A percentile compares a stretch with the other conserved stretches of the same genome.
Conservation (phyloP, 768 basidiomycete genomes). For the Glaciozyma martinii region DNA sequence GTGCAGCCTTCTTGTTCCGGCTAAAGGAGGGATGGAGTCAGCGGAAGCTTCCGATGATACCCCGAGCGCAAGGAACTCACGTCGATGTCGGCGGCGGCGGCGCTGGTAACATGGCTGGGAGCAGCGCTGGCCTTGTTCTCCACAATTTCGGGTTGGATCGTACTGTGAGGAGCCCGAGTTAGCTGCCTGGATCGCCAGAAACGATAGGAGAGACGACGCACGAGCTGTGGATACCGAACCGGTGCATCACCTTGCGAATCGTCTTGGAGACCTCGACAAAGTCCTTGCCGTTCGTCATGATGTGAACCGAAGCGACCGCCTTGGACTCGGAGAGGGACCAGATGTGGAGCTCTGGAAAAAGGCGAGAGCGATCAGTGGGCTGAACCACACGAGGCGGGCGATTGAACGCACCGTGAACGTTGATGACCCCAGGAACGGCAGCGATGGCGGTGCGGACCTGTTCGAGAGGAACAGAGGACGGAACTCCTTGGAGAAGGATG, state of each 20-base stretch:
- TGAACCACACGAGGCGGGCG: background rate
- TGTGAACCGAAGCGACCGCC: conserved; percentile 90
- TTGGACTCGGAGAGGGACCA: conserved; percentile 97
- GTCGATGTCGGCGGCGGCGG: background rate
- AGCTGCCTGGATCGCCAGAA: no score
- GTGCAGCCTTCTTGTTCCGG: conserved; percentile 26
- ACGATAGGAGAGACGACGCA: conserved; percentile 3
- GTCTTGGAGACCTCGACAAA: conserved; percentile 83
- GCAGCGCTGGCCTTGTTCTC: background rate
- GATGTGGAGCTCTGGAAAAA: conserved; percentile 64
- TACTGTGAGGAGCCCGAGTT: conserved; percentile 5
- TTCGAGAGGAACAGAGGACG: conserved; percentile 79
- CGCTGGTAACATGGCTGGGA: background rate
- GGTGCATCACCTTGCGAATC: conserved; percentile 74
- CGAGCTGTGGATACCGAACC: conserved; percentile 82
- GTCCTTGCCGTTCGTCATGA: conserved; percentile 71
- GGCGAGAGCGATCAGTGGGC: no score
- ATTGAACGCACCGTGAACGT: conserved; percentile 52
- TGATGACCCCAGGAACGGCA: conserved; percentile 70
- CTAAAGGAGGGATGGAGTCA: background rate
- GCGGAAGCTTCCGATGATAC: background rate
- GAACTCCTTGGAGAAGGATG: conserved; percentile 90
- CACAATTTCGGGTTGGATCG: conserved; percentile 35
- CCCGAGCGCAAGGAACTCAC: background rate
- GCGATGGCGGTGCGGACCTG: conserved; percentile 74